Evolutionary conservation across 306 rosid genomes (phyloP).

Genomic region (Oxytropis ochrocephala): DNA sequence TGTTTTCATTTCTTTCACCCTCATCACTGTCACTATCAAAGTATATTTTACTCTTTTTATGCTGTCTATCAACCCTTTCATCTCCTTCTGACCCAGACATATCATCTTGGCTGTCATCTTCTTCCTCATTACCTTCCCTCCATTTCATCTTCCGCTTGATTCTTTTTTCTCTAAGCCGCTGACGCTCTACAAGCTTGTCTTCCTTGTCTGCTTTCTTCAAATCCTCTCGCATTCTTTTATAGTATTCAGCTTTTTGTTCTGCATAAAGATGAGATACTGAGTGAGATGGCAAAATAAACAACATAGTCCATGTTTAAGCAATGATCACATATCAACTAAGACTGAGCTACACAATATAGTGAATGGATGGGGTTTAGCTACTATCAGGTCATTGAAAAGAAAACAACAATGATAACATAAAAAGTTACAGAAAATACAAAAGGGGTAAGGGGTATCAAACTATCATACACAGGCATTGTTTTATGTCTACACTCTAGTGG

Average conservation of each 20-base stretch:
- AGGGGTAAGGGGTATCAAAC: neutral
- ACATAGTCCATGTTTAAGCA: neutral
- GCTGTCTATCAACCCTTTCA: conserved; percentile 20
- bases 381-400: neutral
- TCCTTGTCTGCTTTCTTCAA: conserved; percentile 70
- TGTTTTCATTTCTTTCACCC: conserved; percentile 33
- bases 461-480: neutral
- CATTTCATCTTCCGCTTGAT: conserved; percentile 60
- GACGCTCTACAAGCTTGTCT: conserved; percentile 57
- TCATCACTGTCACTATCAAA: conserved; percentile 53
- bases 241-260: conserved; percentile 64
- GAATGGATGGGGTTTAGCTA: neutral
- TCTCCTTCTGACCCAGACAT: conserved; percentile 52
- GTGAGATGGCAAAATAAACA: neutral
- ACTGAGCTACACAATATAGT: neutral
- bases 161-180: conserved; percentile 64
- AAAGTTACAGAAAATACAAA: neutral
- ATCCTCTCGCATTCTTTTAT: conserved; percentile 69
- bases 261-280: conserved; percentile 12
- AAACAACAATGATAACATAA: neutral
- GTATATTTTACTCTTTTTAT: conserved; percentile 49
- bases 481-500: neutral
- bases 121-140: conserved; percentile 46
- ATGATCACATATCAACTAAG: neutral
- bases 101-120: conserved; percentile 26